Conservation (phyloP, 768 basidiomycete species). For the Kwoniella newhampshirensis region DNA sequence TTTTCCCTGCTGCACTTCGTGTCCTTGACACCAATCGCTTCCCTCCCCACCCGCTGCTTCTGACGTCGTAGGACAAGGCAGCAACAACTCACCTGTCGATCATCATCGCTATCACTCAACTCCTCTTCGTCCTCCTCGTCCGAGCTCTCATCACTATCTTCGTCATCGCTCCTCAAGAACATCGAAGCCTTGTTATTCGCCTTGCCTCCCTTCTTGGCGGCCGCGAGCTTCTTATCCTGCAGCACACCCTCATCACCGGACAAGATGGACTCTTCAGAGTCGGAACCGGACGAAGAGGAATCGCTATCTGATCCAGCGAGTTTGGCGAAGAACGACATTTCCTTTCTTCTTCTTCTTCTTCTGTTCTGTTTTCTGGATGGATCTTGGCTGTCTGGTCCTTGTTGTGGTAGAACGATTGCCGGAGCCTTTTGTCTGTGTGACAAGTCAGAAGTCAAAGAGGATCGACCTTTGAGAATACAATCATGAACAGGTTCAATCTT, state of each 20-base stretch:
- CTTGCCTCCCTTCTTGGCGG: conserved; percentile 6
- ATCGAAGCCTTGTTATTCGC: conserved; percentile 18
- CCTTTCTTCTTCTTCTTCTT: background rate
- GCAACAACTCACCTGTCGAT: conserved; percentile 19
- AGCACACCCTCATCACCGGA: conserved; percentile 44
- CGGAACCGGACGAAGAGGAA: conserved; percentile 39
- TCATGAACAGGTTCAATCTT: too few relatives aligned
- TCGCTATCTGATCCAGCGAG: conserved; percentile 36
- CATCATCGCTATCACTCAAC: conserved; percentile 48
- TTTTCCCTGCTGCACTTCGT: background rate
- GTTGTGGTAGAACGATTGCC: too few relatives aligned
- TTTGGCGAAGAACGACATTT: conserved; percentile 53
- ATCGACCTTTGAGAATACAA: too few relatives aligned
- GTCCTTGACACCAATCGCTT: background rate
- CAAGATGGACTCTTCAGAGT: conserved; percentile 50
- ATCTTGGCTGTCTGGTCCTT: too few relatives aligned
- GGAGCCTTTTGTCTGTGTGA: too few relatives aligned
- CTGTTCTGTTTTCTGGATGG: too few relatives aligned
- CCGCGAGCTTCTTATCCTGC: conserved; percentile 36
- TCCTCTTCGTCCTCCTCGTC: conserved; percentile 54
- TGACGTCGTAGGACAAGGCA: too few relatives aligned
- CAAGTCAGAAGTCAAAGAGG: too few relatives aligned
- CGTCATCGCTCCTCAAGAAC: conserved; percentile 55
- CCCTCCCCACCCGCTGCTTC: too few relatives aligned
- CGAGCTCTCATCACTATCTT: conserved; percentile 59